Evolutionary conservation across 495 filamentous ascomycete genomes (phyloP), one percentile per base, ranked within the genome.

Genomic region (Chaetomium fimeti): DNA sequence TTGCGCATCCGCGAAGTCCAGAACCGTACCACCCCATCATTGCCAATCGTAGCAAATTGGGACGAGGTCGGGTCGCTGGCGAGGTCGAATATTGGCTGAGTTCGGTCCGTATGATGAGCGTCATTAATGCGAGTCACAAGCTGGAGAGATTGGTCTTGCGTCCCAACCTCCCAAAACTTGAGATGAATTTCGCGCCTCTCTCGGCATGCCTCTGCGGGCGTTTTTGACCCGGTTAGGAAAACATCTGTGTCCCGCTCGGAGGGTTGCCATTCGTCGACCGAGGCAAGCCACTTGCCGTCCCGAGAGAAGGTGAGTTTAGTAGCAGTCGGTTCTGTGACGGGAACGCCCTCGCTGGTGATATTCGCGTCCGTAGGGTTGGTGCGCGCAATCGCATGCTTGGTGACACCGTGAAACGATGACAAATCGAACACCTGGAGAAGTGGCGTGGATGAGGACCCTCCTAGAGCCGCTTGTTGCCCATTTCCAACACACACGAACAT

Each of bases 211-310:
- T 80, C 61, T 5, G 74, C 74, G 4, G 71, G 40, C 22, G 72
- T 71, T 27, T 76, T 72, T 38, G 74, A 69, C 13, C 72, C 74
- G 61, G 81, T 75, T 45, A 79, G 52, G 24, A 75, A 74, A 66
- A 78, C 61, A 81, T 75, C 70, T n/a, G 89, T 57, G 68, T 93
- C 91, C 60, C 81, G 79, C 32, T 76, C 75, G 22, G 87, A 85
- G 22, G 92, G 92, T 56, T 79, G 83, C 94, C 94, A 99, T 62
- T 89, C 87, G 70, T 99, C 95, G 5, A 95, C 83, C 0, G 91
- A 96, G 42, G 90, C 92, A 65, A 99, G 82, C 94, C 94, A 99
- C 66, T 87, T 83, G 1, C 92, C 93, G 72, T 97, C 88, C 28
- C 81, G 72, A 25, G 89, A 90, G 63, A 93, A 82, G 57, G 85